A percentile compares a stretch with the other conserved stretches of the same genome.
phyloP scores from a whole-genome alignment of 208 protist species.

The Trichomonas gallinae region DNA sequence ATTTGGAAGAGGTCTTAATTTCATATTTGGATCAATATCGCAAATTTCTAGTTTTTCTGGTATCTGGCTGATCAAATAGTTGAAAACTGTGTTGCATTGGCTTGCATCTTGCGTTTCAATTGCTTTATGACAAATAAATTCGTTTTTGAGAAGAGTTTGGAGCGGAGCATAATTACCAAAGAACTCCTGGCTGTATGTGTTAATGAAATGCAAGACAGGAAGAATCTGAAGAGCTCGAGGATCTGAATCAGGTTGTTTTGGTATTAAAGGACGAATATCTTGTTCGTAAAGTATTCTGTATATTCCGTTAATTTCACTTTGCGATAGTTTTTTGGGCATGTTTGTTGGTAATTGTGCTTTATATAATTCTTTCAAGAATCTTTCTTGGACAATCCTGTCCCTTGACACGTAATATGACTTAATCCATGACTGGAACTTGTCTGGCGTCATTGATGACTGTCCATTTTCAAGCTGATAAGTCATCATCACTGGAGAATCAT shows the following conservation, averaged over 20 bases:
- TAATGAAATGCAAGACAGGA: background rate
- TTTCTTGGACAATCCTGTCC: background rate
- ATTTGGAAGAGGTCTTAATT: background rate
- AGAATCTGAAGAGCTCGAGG: background rate
- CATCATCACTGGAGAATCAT: background rate
- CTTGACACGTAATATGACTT: background rate
- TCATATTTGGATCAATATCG: background rate
- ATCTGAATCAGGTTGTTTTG: background rate
- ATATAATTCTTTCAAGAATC: background rate
- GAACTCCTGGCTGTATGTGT: background rate
- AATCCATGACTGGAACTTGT: background rate
- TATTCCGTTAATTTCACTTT: background rate
- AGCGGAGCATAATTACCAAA: background rate
- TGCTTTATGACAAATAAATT: background rate
- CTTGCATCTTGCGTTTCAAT: background rate
- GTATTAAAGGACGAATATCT: background rate
- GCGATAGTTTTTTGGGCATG: background rate
- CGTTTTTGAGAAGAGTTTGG: background rate
- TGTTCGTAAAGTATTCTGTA: background rate
- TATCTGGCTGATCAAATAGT: background rate
- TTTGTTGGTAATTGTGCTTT: background rate
- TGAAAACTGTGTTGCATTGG: background rate
- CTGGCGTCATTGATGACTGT: background rate
- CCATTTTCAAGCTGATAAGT: background rate
- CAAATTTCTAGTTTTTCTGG: background rate